Conservation (phyloP, 1,139 yeast genomes). For the Yarrowia galli region DNA sequence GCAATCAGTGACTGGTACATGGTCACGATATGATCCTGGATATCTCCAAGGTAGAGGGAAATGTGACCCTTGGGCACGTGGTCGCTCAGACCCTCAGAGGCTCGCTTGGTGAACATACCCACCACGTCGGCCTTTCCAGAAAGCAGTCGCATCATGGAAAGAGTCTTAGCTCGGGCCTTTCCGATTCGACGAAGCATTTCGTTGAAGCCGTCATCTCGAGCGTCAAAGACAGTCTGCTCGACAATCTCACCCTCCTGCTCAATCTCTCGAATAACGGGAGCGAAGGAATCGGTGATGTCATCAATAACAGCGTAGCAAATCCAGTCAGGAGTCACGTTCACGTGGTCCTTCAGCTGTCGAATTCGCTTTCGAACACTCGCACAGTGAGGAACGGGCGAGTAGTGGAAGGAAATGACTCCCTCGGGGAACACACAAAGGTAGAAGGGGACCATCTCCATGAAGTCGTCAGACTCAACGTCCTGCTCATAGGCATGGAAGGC, state of each 20-base stretch:
- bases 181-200: conserved; percentile 81
- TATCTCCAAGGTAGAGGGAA: conserved; percentile 86
- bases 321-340: conserved; percentile 91
- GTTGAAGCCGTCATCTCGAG: conserved; percentile 50
- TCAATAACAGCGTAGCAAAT: conserved; percentile 90
- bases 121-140: conserved; percentile 97
- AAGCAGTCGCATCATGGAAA: conserved; percentile 88
- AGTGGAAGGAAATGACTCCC: conserved; percentile 86
- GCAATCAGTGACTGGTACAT: conserved; percentile 91
- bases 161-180: conserved; percentile 85
- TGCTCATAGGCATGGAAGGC: conserved; percentile 94
- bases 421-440: conserved; percentile 86
- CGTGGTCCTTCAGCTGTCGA: conserved; percentile 86
- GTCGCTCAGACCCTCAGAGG: conserved; percentile 68
- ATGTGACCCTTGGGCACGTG: conserved; percentile 55
- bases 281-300: conserved; percentile 93
- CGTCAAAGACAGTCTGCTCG: conserved; percentile 79
- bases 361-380: conserved; percentile 92
- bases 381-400: conserved; percentile 79
- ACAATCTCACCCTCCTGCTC: conserved; percentile 93
- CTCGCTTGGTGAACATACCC: conserved; percentile 95
- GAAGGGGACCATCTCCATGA: conserved; percentile 84
- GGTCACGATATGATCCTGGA: conserved; percentile 95
- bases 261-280: conserved; percentile 84
- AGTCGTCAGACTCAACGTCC: conserved; percentile 67